These are phyloP conservation scores for Syzygium aromaticum DNA, from an alignment of 345 rosid genomes.

Conservation along the genomic window DNA sequence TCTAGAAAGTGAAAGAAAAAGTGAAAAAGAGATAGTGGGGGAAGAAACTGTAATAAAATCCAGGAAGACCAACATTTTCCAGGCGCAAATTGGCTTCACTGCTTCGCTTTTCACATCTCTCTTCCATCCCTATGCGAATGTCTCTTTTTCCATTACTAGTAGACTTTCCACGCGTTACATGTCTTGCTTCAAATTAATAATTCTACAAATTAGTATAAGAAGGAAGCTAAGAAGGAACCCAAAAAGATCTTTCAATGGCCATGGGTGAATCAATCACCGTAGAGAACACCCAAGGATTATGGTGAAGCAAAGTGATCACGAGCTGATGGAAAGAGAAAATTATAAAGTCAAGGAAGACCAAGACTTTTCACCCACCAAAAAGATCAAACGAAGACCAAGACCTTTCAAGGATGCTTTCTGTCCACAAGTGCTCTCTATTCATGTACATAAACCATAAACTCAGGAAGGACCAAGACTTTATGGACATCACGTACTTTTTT, in stretches of 20 bases:
- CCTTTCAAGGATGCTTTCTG: too few species aligned
- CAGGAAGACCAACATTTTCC: background rate
- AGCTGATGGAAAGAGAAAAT: background rate
- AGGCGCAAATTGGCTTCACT: background rate
- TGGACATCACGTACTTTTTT: too few species aligned
- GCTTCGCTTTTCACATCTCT: background rate
- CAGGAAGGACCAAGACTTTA: too few species aligned
- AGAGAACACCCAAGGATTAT: background rate
- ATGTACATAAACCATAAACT: too few species aligned
- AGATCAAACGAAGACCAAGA: too few species aligned
- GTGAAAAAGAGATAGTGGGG: background rate
- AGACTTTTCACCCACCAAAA: too few species aligned
- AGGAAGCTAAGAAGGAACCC: background rate
- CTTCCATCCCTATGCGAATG: too few species aligned
- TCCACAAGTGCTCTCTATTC: too few species aligned
- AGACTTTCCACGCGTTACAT: background rate
- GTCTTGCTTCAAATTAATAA: fast-evolving
- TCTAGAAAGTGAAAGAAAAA: too few species aligned
- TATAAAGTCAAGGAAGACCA: background rate
- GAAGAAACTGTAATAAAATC: background rate
- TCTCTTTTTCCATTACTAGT: background rate
- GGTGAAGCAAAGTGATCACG: background rate
- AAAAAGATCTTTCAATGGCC: background rate
- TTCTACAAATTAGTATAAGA: background rate
- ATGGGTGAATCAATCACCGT: fast-evolving